Base-by-base conservation (phyloP, 2,329 filamentous ascomycete genomes). In the Metarhizium anisopliae region DNA sequence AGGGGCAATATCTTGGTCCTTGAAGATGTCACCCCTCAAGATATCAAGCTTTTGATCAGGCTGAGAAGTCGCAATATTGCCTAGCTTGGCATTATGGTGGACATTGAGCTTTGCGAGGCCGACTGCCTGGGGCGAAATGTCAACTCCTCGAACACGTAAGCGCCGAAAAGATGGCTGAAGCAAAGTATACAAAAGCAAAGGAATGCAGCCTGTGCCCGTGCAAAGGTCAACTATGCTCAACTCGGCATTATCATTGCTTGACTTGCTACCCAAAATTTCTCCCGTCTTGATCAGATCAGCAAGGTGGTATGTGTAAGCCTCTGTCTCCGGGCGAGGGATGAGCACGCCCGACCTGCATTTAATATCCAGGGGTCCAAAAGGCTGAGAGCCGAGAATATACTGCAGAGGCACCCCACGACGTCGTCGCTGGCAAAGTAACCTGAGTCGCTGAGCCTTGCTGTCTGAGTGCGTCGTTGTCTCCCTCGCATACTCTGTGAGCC, bases 131-230 rank as follows among this genome's bases (percentile, higher is more conserved):
- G 73, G 59, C 1, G 89, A 90, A 32, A 95, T 77, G 66, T 97
- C 93, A 18, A 95, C 69, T 4, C 89, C 93, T 0, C 78, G 64
- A n/a, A 89, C 72, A 4, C 73, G 68, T 7, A 89, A 61, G 0
- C 60, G 51, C 1, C 67, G 62, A 52, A 75, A 69, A 20, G 69
- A 63, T 63, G 66, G 56, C 18, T 70, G 70, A 42, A 90, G 78
- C 10, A 85, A 76, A 40, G 84, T 76, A 59, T 87, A 82, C 6
- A 96, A 77, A 3, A 90, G 80, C 8, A 97, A 79, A 0, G 90
- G 81, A 59, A 97, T 95, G 71, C 93, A 96, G 4, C 94, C 94
- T 5, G 89, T 90, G 10, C 94, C 94, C 0, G 90, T 92, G 70
- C 94, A 97, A 35, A 96, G 76, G 69, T 99, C 94, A 8, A 96